Evolutionary conservation across 768 basidiomycete genomes (phyloP).

Genomic region (Daedalea quercina): DNA sequence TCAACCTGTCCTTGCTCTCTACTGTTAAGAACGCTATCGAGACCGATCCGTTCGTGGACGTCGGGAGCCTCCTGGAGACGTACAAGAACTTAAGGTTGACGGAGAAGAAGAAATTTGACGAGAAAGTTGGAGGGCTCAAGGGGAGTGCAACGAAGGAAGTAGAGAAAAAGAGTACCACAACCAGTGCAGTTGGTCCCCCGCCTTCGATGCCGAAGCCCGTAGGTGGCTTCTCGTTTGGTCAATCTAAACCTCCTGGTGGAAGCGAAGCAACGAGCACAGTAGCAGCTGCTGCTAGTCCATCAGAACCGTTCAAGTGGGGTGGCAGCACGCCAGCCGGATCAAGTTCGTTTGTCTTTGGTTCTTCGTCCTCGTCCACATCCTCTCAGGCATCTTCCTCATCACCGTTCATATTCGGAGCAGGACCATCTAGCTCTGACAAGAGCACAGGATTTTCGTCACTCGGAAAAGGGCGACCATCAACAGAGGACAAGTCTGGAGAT

Average conservation of each 20-base stretch:
- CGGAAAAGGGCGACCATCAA: neutral
- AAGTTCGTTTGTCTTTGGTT: too few relatives aligned
- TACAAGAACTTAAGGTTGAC: conserved; percentile 52
- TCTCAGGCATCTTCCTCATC: neutral
- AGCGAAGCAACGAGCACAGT: neutral
- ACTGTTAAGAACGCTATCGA: conserved; percentile 53
- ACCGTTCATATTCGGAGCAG: too few relatives aligned
- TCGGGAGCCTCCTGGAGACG: conserved; percentile 45
- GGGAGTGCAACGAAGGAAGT: neutral
- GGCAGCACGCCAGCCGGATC: too few relatives aligned
- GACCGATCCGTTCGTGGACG: conserved; percentile 64
- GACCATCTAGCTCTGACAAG: neutral
- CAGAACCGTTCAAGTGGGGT: too few relatives aligned
- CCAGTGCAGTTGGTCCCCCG: neutral
- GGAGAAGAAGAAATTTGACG: conserved; percentile 52
- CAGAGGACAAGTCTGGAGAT: neutral
- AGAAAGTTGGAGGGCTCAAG: conserved; percentile 6
- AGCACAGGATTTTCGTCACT: neutral
- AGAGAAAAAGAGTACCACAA: neutral
- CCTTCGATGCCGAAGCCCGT: conserved; percentile 32
- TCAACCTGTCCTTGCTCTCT: conserved; percentile 62
- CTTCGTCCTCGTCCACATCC: neutral
- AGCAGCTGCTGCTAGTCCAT: too few relatives aligned
- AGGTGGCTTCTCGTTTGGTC: conserved; percentile 27
- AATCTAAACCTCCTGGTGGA: conserved; percentile 17